Base-by-base conservation (phyloP, 768 basidiomycete genomes). In the Tephrocybe sp. region DNA sequence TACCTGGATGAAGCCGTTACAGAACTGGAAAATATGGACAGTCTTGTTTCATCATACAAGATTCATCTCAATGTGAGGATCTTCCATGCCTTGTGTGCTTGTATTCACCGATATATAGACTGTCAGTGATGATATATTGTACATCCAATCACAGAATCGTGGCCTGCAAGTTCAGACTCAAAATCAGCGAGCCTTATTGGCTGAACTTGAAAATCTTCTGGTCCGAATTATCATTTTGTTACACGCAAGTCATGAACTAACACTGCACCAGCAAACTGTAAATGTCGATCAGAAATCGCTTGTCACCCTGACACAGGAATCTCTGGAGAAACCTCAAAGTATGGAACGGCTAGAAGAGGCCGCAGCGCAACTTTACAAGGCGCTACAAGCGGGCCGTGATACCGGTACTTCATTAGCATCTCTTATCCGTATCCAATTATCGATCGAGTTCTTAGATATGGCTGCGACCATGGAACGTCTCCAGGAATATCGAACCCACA, bases 91-190 rank as follows among this genome's bases (percentile, higher is more conserved):
- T 32, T 50, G 41, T 19, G 31, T 28, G 15, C 40, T 26, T 31
- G 37, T 27, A 12, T n/a, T n/a, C n/a, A n/a, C n/a, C n/a, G n/a
- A n/a, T n/a, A n/a, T 34, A n/a, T 24, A 98, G 96, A 89, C 91
- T 47, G 96, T 97, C 31, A 83, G 82, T 45, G 97, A 99, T 51
- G 97, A 99, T 63, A 99, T 99, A 47, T 82, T 80, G 6, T 94
- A 84, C 63, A 99, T 99, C 59, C 97, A 98, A 69, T 89, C 89
- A 1, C 96, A 98, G 66, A 94, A 96, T 64, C 82, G 95, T 39
- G 97, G 97, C 55, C 73, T 99, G 28, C 97, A 99, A 68, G 94
- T 98, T 3, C 96, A 98, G 61, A 98, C 87, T 8, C 92, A 96
- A 62, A 99, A 98, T 60, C 96, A 98, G 66, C 80, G 86, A 19